Percentiles rank a stretch among this genome's conserved stretches.
These are phyloP conservation scores for Termitomyces sp. DNA, from an alignment of 1,284 basidiomycete species.

Conservation along the genomic window DNA sequence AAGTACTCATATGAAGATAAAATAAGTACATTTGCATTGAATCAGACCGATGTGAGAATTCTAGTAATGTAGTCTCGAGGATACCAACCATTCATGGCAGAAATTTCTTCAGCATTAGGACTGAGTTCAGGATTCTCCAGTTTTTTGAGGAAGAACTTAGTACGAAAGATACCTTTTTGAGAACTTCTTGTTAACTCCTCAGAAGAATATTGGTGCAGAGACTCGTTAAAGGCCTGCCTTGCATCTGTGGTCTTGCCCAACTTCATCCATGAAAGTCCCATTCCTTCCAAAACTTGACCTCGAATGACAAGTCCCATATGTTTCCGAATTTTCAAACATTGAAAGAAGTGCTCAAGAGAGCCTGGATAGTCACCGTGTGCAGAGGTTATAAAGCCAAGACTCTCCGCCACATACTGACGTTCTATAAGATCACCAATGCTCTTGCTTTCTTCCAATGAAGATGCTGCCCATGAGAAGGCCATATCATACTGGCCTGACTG, in stretches of 20 bases:
- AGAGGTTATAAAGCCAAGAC: not conserved
- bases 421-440: not conserved
- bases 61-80: not conserved
- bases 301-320: not conserved
- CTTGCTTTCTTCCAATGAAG: not conserved
- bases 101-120: not conserved
- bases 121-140: not conserved
- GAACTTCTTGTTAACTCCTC: not conserved
- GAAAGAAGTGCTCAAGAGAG: no score
- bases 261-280: slow-evolving; percentile 1
- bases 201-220: not conserved
- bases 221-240: not conserved
- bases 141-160: not conserved
- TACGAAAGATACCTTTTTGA: not conserved
- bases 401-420: not conserved
- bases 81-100: not conserved
- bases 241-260: slow-evolving; percentile 1
- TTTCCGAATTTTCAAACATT: not conserved
- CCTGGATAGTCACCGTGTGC: not conserved
- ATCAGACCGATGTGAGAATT: not conserved
- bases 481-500: not conserved
- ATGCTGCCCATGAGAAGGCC: not conserved
- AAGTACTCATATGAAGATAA: no score
- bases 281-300: not conserved
- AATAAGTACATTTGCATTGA: no score